Percentiles rank a stretch among this genome's conserved stretches.
These are phyloP conservation scores for Pleurotus citrinopileatus DNA, from an alignment of 768 basidiomycete species.

Conservation along the genomic window DNA sequence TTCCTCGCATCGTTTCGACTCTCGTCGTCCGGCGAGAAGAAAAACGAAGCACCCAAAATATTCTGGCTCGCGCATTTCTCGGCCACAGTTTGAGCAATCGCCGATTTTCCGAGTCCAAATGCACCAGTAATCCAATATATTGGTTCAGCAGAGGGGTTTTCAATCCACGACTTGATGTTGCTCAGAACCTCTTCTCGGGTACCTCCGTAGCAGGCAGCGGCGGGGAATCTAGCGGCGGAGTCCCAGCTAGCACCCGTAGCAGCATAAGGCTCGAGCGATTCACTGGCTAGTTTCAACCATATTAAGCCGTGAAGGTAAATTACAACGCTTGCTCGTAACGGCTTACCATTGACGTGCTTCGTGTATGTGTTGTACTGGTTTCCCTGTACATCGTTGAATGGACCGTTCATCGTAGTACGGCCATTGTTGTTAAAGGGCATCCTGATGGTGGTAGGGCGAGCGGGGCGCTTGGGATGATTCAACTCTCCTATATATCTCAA, in stretches of 20 bases:
- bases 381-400: too few relatives aligned
- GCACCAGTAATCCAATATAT: constrained; percentile 32
- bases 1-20: constrained; percentile 23
- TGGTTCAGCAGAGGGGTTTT: too few relatives aligned
- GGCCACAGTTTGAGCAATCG: constrained; percentile 29
- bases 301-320: too few relatives aligned
- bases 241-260: not conserved
- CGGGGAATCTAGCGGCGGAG: not conserved
- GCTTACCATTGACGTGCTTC: too few relatives aligned
- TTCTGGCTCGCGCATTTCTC: constrained; percentile 8
- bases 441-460: too few relatives aligned
- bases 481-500: too few relatives aligned
- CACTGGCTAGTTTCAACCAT: too few relatives aligned
- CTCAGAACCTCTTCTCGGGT: constrained; percentile 3
- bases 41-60: constrained; percentile 25
- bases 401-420: too few relatives aligned
- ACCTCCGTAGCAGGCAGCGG: not conserved
- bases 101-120: constrained; percentile 31
- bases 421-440: too few relatives aligned
- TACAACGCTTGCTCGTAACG: too few relatives aligned
- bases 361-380: too few relatives aligned
- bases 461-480: too few relatives aligned
- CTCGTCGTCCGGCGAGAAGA: constrained; percentile 26
- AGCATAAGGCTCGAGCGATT: not conserved
- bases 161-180: not conserved